Conservation (phyloP, 2,329 filamentous ascomycete species). For the Anthostomella pinea region DNA sequence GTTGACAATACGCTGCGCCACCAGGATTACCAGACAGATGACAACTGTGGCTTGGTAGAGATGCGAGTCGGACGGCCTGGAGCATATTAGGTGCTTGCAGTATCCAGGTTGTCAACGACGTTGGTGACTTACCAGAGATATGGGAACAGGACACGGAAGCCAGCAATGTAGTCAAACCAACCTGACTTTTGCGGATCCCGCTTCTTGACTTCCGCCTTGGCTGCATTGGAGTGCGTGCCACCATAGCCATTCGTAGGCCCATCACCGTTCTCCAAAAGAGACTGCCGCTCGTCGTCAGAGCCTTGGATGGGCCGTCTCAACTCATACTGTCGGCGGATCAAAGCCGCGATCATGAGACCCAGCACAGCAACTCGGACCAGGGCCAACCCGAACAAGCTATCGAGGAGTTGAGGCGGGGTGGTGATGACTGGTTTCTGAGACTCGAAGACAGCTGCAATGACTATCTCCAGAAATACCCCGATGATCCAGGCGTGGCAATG, state of each 20-base stretch:
- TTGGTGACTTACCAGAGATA: slow-evolving; percentile 38
- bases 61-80: slow-evolving; percentile 41
- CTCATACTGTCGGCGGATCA: slow-evolving; percentile 33
- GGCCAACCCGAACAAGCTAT: slow-evolving; percentile 31
- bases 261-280: slow-evolving; percentile 40
- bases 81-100: slow-evolving; percentile 11
- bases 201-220: slow-evolving; percentile 10
- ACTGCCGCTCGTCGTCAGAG: slow-evolving; percentile 34
- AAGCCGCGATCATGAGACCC: slow-evolving; percentile 33
- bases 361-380: slow-evolving; percentile 33
- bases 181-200: slow-evolving; percentile 24
- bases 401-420: slow-evolving; percentile 28
- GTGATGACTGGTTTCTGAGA: slow-evolving; percentile 29
- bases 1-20: slow-evolving; percentile 43
- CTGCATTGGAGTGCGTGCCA: slow-evolving; percentile 6
- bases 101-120: not conserved
- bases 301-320: slow-evolving; percentile 31
- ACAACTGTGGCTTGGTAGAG: slow-evolving; percentile 40
- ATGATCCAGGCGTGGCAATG: slow-evolving; percentile 38
- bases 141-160: slow-evolving; percentile 43
- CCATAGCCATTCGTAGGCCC: slow-evolving; percentile 30
- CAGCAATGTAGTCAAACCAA: slow-evolving; percentile 46
- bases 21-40: slow-evolving; percentile 39
- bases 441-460: slow-evolving; percentile 36
- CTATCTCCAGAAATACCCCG: slow-evolving; percentile 33